Evolutionary conservation across 192 early-diverging fungal genomes (phyloP).

Genomic region (Chytriomyces sp.): DNA sequence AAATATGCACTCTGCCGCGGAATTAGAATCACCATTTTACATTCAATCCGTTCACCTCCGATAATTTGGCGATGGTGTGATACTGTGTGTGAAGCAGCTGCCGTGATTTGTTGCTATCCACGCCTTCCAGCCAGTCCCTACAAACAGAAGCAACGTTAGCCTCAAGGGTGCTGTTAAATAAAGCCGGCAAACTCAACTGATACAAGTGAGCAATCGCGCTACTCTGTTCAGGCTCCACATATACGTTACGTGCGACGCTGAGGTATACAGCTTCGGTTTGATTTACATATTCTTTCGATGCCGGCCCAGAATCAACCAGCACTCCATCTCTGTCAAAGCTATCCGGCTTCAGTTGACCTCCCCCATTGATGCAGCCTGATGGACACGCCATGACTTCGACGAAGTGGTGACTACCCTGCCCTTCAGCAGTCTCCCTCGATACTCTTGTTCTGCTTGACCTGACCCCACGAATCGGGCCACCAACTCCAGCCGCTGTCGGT

Average conservation of each 20-base stretch:
- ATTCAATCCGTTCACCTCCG: conserved; percentile 27
- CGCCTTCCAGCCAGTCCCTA: conserved; percentile 82
- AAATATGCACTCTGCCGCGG: too few species aligned
- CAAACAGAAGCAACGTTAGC: conserved; percentile 12
- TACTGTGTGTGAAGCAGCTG: conserved; percentile 83
- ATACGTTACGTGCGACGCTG: conserved; percentile 42
- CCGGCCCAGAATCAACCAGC: conserved; percentile 26
- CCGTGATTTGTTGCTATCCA: conserved; percentile 64
- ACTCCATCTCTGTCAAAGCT: conserved; percentile 11
- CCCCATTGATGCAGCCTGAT: conserved; percentile 95
- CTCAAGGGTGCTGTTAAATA: background rate
- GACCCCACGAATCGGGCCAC: conserved; percentile 21
- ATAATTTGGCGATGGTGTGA: conserved; percentile 72
- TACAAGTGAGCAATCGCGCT: conserved; percentile 66
- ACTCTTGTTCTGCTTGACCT: conserved; percentile 6
- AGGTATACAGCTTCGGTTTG: conserved; percentile 73
- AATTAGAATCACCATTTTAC: conserved; percentile 22
- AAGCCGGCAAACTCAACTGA: conserved; percentile 42
- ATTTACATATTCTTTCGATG: conserved; percentile 77
- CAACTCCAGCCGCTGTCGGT: conserved; percentile 30
- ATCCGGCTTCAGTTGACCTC: conserved; percentile 84
- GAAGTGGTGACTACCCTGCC: conserved; percentile 70
- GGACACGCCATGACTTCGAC: conserved; percentile 99
- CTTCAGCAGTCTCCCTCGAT: background rate
- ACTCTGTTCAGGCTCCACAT: conserved; percentile 69